phyloP scores from a whole-genome alignment of 169 alveolate genomes.

The Perkinsus chesapeaki region DNA sequence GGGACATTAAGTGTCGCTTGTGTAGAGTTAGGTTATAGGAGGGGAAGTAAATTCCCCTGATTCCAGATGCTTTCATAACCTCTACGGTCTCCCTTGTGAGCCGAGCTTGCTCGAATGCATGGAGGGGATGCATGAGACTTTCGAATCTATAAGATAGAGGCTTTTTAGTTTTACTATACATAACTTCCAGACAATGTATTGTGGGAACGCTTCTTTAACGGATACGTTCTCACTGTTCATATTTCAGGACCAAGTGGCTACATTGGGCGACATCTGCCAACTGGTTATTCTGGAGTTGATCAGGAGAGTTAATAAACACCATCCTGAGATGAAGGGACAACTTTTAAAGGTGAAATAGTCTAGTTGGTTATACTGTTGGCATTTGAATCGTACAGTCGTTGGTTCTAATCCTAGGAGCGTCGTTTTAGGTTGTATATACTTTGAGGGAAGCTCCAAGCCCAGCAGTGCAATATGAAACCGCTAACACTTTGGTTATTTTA shows the following conservation, averaged over 20 bases:
- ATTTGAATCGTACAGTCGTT: background rate
- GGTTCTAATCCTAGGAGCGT: slow-evolving; percentile 35
- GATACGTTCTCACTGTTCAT: background rate
- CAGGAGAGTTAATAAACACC: slow-evolving; percentile 68
- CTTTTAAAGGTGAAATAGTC: background rate
- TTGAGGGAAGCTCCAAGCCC: slow-evolving; percentile 43
- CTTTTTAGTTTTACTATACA: too few species aligned
- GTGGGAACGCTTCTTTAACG: background rate
- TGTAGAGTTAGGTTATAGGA: background rate
- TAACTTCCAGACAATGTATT: too few species aligned
- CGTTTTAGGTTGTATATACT: slow-evolving; percentile 49
- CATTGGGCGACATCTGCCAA: slow-evolving; percentile 63
- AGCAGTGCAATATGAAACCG: slow-evolving; percentile 80
- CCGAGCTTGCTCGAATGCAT: slow-evolving; percentile 25
- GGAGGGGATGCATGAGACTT: too few species aligned
- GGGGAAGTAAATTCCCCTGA: background rate
- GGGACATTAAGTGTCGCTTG: background rate
- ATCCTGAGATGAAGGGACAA: slow-evolving; percentile 58
- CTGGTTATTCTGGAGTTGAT: slow-evolving; percentile 72
- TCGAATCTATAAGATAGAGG: too few species aligned
- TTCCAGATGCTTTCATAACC: slow-evolving; percentile 11
- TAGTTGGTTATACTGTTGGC: background rate
- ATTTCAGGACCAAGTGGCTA: slow-evolving; percentile 17
- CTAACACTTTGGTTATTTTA: slow-evolving; percentile 57
- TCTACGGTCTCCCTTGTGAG: slow-evolving; percentile 9